These are phyloP conservation scores for Fusarium caatingaense DNA, from an alignment of 2,329 filamentous ascomycete genomes.

Conservation along the genomic window DNA sequence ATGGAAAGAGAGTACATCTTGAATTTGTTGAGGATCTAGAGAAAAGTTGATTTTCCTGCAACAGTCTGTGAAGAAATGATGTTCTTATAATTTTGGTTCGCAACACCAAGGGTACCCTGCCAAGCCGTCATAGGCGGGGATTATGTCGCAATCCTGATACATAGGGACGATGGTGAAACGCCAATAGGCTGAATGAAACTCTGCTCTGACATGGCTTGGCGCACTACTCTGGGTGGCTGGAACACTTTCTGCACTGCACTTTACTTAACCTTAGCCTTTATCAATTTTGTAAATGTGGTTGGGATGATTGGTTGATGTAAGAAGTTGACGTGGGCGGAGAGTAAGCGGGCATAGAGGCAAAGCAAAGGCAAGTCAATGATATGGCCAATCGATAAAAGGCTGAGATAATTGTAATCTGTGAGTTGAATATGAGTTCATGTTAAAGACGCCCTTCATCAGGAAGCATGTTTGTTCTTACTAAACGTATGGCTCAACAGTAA, in stretches of 20 bases:
- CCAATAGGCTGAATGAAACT: neutral
- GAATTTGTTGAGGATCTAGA: too few species aligned
- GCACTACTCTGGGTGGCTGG: neutral
- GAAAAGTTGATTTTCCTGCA: neutral
- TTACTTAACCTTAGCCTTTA: neutral
- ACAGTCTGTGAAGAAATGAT: neutral
- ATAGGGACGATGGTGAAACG: conserved; percentile 1
- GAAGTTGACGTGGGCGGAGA: neutral
- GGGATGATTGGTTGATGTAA: neutral
- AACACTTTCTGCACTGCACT: neutral
- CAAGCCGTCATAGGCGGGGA: conserved; percentile 33
- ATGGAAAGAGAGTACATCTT: conserved; percentile 36
- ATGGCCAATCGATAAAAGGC: too few species aligned
- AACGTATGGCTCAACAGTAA: too few species aligned
- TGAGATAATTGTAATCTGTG: neutral
- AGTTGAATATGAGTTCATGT: neutral
- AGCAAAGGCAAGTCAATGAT: too few species aligned
- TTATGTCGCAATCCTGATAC: conserved; percentile 34
- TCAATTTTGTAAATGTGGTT: neutral
- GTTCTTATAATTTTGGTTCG: neutral
- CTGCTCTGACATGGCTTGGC: neutral
- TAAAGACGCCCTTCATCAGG: neutral
- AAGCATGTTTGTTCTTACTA: neutral
- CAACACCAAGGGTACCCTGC: neutral
- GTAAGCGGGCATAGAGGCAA: neutral